Conservation (phyloP, 2,329 filamentous ascomycete species). For the Pseudogymnoascus sp. region DNA sequence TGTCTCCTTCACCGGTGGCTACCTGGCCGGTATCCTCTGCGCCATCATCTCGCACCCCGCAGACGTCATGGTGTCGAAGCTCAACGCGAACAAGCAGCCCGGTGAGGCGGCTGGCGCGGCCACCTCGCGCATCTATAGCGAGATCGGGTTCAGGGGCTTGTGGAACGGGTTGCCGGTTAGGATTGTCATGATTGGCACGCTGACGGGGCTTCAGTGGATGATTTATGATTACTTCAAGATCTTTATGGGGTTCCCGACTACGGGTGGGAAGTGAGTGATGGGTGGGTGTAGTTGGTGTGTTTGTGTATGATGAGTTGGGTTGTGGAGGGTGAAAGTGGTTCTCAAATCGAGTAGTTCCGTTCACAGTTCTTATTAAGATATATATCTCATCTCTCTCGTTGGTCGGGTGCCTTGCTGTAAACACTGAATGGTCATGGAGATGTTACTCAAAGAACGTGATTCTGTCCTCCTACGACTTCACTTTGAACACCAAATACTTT, state of each 20-base stretch:
- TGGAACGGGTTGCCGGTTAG: slow-evolving; percentile 84
- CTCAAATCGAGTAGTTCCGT: neutral
- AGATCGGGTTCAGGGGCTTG: slow-evolving; percentile 80
- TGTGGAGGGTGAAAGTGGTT: neutral
- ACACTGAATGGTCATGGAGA: too few relatives aligned
- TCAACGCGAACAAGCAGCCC: slow-evolving; percentile 70
- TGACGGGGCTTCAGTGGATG: slow-evolving; percentile 86
- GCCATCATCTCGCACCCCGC: slow-evolving; percentile 74
- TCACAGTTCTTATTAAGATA: neutral
- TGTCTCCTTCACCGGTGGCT: slow-evolving; percentile 77
- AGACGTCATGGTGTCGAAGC: slow-evolving; percentile 83
- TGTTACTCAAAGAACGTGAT: neutral
- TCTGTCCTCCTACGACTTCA: neutral
- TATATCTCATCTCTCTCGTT: neutral
- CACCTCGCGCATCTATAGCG: slow-evolving; percentile 73
- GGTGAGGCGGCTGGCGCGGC: slow-evolving; percentile 74
- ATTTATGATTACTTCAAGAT: slow-evolving; percentile 91
- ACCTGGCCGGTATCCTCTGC: slow-evolving; percentile 82
- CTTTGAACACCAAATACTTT: neutral
- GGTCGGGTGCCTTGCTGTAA: neutral
- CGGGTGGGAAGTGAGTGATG: slow-evolving; percentile 47
- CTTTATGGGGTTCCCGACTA: slow-evolving; percentile 80
- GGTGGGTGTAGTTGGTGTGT: neutral
- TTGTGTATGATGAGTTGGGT: neutral
- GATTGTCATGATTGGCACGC: slow-evolving; percentile 66